Base-by-base conservation (phyloP, 805 yeast genomes). In the Grigorovia humatica region DNA sequence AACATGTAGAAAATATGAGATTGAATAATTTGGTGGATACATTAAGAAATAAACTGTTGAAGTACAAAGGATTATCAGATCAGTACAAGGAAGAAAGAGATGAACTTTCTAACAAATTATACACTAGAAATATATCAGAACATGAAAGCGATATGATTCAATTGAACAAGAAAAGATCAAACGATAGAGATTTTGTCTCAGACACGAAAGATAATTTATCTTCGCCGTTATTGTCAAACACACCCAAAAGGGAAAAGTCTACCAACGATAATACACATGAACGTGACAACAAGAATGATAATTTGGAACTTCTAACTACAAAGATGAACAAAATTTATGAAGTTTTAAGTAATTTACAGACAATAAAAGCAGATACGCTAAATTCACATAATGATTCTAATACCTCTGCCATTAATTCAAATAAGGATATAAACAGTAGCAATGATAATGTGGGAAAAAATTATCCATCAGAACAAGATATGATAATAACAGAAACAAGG, bases 31-130 rank as follows among this genome's bases (percentile, higher is more conserved):
- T 63, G 46, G 69, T 69, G 4, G 67, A 63, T 27, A 67, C 67
- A 0, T 50, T 70, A 29, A 64, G 69, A 49, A 66, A 61, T 17
- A 70, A 70, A 53, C 56, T 70, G 49, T 50, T 67, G 46, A 70
- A 70, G 52, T 70, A 70, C 54, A 69, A 66, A 30, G 67, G 60
- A 49, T 55, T 63, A 42, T 67, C 66, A 54, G 9, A 43, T 15
- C 13, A 35, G 13, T 48, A 43, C 15, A 35, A 51, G 38, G 19
- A 38, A 12, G 50, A 51, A 41, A 41, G 44, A 20, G 20, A 46
- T 35, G 48, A 45, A 19, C 29, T 50, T 6, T 41, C 43, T 29
- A 32, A 20, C 12, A 38, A 43, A 17, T 42, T 50, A 27, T 27
- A 41, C 20, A 32, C 17, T 9, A 20, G 46, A 20, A 41, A 44